A percentile compares a stretch with the other conserved stretches of the same genome.
Evolutionary conservation across 2,329 filamentous ascomycete genomes (phyloP).

Genomic region (Aurifilum marmelostoma): DNA sequence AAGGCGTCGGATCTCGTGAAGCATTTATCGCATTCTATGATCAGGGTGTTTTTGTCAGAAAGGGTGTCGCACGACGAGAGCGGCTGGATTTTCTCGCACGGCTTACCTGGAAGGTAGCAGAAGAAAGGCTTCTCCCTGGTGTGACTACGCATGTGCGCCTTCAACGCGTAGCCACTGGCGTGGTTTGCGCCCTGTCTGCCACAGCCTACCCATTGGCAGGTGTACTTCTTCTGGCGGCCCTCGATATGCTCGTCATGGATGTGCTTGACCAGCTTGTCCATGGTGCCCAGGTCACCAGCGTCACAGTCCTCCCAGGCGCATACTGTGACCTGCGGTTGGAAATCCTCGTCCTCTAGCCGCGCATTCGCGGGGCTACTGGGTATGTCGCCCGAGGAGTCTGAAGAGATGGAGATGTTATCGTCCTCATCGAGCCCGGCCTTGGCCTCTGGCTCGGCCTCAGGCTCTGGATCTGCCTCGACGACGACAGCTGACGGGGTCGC

Average conservation of each 20-base stretch:
- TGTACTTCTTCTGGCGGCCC: slow-evolving; percentile 91
- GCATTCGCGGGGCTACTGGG: slow-evolving; percentile 71
- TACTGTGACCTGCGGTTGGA: slow-evolving; percentile 75
- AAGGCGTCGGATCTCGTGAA: slow-evolving; percentile 96
- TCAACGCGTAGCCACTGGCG: slow-evolving; percentile 92
- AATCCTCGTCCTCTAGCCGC: slow-evolving; percentile 73
- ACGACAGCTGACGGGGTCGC: slow-evolving; percentile 50
- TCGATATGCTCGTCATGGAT: slow-evolving; percentile 95
- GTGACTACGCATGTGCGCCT: slow-evolving; percentile 97
- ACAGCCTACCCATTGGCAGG: slow-evolving; percentile 97
- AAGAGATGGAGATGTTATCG: slow-evolving; percentile 57
- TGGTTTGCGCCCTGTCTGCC: slow-evolving; percentile 85
- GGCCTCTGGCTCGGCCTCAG: slow-evolving; percentile 53
- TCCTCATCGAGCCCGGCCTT: slow-evolving; percentile 56
- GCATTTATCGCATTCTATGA: slow-evolving; percentile 88
- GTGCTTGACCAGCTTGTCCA: slow-evolving; percentile 80
- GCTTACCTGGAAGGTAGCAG: slow-evolving; percentile 85
- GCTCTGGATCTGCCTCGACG: slow-evolving; percentile 50
- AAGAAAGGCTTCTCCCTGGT: slow-evolving; percentile 98
- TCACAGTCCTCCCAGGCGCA: slow-evolving; percentile 80
- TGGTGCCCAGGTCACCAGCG: slow-evolving; percentile 72
- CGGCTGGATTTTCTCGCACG: background rate
- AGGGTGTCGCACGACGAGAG: background rate
- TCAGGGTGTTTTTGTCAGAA: slow-evolving; percentile 2
- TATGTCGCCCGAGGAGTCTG: slow-evolving; percentile 84